These are phyloP conservation scores for Stentor roeselii DNA, from an alignment of 73 alveolate genomes.

Conservation along the genomic window DNA sequence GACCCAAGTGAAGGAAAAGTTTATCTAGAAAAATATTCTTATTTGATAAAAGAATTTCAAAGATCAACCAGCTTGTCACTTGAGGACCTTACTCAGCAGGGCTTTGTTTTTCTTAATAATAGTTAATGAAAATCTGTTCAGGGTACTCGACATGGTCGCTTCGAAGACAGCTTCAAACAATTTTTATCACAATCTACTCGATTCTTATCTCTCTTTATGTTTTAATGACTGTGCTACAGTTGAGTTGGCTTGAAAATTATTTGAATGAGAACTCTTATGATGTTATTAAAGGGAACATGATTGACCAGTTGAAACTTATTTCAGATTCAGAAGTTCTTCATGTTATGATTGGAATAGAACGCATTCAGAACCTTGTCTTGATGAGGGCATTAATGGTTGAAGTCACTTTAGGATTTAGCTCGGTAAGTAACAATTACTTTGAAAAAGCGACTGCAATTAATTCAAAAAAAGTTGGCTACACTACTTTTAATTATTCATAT, in stretches of 20 bases:
- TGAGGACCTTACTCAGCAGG: too few species aligned
- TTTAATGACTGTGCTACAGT: neutral
- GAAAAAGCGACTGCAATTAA: too few species aligned
- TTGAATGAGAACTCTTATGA: neutral
- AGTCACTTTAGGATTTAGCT: neutral
- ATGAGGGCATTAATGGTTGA: neutral
- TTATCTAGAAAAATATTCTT: too few species aligned
- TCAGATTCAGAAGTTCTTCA: neutral
- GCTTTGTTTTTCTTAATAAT: too few species aligned
- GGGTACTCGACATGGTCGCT: neutral
- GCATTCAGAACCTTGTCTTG: neutral
- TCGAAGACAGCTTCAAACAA: constrained; percentile 6
- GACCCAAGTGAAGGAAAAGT: neutral
- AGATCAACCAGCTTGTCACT: too few species aligned
- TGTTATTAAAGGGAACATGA: neutral
- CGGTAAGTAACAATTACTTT: too few species aligned
- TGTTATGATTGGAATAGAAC: neutral
- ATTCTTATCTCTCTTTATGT: neutral
- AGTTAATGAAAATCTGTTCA: too few species aligned
- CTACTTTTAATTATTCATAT: neutral
- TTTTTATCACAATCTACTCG: neutral
- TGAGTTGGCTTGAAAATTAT: neutral
- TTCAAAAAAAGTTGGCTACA: neutral
- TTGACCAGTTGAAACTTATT: neutral
- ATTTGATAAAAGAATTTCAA: neutral